Conservation (phyloP, 148 eudicot species). For the Rhododendron ferrugineum region DNA sequence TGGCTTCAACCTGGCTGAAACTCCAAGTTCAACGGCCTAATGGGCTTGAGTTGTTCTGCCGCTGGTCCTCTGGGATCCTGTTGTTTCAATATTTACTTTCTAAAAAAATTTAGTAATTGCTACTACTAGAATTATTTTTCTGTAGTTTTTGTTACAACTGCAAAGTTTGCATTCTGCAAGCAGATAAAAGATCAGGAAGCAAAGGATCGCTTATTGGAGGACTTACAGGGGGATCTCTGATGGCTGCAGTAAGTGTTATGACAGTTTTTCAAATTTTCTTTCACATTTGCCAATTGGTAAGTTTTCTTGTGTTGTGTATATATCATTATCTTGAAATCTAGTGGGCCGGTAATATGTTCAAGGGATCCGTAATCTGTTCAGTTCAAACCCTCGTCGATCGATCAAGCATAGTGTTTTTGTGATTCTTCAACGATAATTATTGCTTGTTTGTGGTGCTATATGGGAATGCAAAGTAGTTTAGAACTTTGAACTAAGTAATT, state of each 20-base stretch:
- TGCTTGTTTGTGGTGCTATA: neutral
- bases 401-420: neutral
- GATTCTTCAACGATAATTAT: neutral
- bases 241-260: neutral
- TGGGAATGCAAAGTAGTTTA: neutral
- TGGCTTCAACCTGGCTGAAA: neutral
- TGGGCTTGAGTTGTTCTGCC: neutral
- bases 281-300: neutral
- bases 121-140: neutral
- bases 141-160: neutral
- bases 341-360: neutral
- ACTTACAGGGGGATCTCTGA: slow-evolving; percentile 1
- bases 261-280: neutral
- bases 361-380: neutral
- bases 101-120: neutral
- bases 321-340: neutral
- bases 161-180: neutral
- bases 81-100: neutral
- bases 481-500: neutral
- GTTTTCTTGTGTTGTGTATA: neutral
- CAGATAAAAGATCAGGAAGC: neutral
- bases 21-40: neutral
- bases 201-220: neutral
- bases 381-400: neutral
- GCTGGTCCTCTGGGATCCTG: neutral